Evolutionary conservation across 225 moss, liverwort and hornwort genomes (phyloP), one percentile per base, ranked within the genome.

Genomic region (Ulota crispa): DNA sequence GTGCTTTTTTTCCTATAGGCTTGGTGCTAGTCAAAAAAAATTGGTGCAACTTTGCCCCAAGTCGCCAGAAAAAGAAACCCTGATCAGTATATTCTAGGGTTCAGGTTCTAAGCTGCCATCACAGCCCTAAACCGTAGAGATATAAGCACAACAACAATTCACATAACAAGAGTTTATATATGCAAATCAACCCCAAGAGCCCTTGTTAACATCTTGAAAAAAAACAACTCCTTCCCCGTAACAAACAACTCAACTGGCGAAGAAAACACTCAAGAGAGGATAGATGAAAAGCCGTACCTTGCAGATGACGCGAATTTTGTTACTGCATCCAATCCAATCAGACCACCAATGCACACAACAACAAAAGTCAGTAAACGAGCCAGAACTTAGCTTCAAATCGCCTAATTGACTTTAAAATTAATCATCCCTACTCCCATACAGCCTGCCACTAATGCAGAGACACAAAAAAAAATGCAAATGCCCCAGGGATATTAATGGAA

Each of bases 271-370:
- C 59, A 18, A 78, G 24, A n/a, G 39, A 64, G 30, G 26, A 37
- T 45, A 32, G 19, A 34, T 26, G 13, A 69, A 75, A 60, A 7
- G 41, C 20, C 80, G 64, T 59, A 96, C 96, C 96, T 96, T 96
- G 72, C 77, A 91, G 27, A 76, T 65, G 76, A 93, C 81, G 81
- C 96, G 91, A 74, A 91, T 76, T 83, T 93, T 94, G 80, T 87
- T 87, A 83, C 96, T 94, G 93, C 73, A 24, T 73, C 71, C 65
- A 39, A 24, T 73, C 71, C 65, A 39, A 76, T 60, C 47, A 76
- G 71, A 83, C 54, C 67, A 75, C 82, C 83, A 65, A 80, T 57
- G 63, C 68, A 63, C 74, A 83, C 73, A 72, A 64, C 54, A 81
- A 42, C 39, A 39, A 81, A 70, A 45, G 19, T 64, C 15, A 64